phyloP scores from a whole-genome alignment of 257 asterid species.

The Gentiana macrophylla region DNA sequence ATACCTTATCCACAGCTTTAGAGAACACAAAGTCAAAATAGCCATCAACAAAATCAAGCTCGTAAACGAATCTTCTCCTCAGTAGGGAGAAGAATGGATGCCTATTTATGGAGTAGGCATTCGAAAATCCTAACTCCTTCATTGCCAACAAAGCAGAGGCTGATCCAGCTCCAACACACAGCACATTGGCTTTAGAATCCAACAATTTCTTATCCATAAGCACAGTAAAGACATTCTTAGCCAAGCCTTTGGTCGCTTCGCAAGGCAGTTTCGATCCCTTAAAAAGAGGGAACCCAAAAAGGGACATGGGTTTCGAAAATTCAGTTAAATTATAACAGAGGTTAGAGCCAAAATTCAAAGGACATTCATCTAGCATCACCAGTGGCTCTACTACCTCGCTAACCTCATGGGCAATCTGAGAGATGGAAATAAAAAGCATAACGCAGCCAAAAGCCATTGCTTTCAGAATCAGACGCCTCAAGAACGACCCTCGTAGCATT shows the following conservation, averaged over 20 bases:
- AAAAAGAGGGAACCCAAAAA: slow-evolving; percentile 14
- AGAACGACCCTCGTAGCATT: slow-evolving; percentile 31
- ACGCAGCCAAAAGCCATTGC: slow-evolving; percentile 45
- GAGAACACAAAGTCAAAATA: slow-evolving; percentile 72
- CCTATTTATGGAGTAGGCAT: slow-evolving; percentile 42
- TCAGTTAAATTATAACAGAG: slow-evolving; percentile 21
- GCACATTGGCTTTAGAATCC: slow-evolving; percentile 41
- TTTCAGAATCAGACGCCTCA: slow-evolving; percentile 48
- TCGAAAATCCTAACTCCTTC: slow-evolving; percentile 49
- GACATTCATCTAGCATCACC: slow-evolving; percentile 30
- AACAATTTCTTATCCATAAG: slow-evolving; percentile 49
- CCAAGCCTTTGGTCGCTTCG: slow-evolving; percentile 30
- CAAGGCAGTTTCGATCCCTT: slow-evolving; percentile 14
- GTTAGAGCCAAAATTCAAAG: slow-evolving; percentile 29
- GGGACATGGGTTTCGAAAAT: slow-evolving; percentile 16
- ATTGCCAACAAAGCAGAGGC: slow-evolving; percentile 41
- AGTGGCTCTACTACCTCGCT: slow-evolving; percentile 21
- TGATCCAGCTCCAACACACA: slow-evolving; percentile 67
- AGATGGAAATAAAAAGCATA: slow-evolving; percentile 34
- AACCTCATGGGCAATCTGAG: slow-evolving; percentile 39
- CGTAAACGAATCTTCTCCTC: slow-evolving; percentile 58
- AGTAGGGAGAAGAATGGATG: slow-evolving; percentile 70
- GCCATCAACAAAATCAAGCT: slow-evolving; percentile 48
- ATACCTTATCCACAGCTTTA: slow-evolving; percentile 54
- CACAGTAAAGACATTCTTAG: slow-evolving; percentile 36